Evolutionary conservation across 345 rosid genomes (phyloP).

Genomic region (Psidium guajava): DNA sequence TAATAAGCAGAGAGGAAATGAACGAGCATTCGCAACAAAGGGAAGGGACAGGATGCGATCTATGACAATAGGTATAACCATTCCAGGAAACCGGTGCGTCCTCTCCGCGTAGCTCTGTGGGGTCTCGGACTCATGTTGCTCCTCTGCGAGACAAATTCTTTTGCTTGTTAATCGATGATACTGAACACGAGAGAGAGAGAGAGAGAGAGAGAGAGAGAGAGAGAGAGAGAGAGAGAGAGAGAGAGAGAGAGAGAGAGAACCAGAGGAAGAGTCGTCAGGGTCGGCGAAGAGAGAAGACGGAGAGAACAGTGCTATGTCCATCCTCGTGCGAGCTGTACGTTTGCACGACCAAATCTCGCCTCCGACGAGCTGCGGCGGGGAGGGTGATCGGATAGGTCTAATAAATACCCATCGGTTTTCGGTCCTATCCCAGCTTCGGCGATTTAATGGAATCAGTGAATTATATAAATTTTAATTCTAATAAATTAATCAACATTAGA

Average conservation of each 20-base stretch:
- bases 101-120: constrained; percentile 65
- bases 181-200: neutral
- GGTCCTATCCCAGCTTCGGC: no score
- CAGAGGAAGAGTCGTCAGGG: constrained; percentile 29
- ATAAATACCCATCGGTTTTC: neutral
- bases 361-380: neutral
- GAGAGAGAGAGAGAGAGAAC: constrained; percentile 9
- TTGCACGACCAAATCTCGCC: neutral
- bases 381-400: neutral
- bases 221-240: neutral
- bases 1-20: neutral
- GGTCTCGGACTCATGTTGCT: constrained; percentile 14
- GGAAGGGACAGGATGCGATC: neutral
- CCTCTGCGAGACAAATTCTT: constrained; percentile 15
- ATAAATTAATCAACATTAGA: no score
- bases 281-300: constrained; percentile 76
- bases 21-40: neutral
- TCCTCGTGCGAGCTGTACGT: neutral
- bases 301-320: constrained; percentile 97
- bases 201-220: constrained; percentile 5
- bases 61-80: constrained; percentile 17
- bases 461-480: no score
- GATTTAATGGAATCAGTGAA: no score
- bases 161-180: neutral
- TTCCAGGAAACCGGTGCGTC: constrained; percentile 72